Base-by-base conservation (phyloP, 202 grass and related monocot genomes). In the Elaeis oleifera region DNA sequence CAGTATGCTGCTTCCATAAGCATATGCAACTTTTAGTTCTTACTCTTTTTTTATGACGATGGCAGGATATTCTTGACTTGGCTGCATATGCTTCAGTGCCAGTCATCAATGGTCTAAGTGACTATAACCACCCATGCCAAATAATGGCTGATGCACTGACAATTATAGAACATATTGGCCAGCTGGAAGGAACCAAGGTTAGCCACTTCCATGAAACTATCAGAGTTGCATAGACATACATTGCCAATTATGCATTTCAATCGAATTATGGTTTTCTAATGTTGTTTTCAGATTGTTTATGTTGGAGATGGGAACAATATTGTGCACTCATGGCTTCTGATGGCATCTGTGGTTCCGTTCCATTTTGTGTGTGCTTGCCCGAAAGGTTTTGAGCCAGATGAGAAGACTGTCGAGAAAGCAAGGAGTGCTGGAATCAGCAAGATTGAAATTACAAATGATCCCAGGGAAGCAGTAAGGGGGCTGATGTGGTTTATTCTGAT, bases 131-230 rank as follows among this genome's bases (percentile, higher is more conserved):
- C 75, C 94, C 94, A 53, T 99, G 94, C 55, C 94, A 99, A 66
- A 99, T 99, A 83, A 99, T 99, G 94, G 94, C 94, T 6, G 94
- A 99, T 84, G 94, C 94, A 20, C 88, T 99, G 44, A 94, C 88
- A 62, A 99, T 94, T 76, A 51, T 89, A 59, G 94, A 99, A 71
- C 82, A 99, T 57, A 80, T 94, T 73, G 88, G 88, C 24, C 80
- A 50, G 48, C 57, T 99, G 48, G 94, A 94, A 76, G 83, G 87
- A 61, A 89, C 85, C 16, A 99, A 99, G 94, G 94, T 94, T 49
- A 54, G 49, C 76, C 32, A 56, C 8, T 7, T 1, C 5, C 3
- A 20, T 23, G 55, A n/a, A 53, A 18, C 8, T 23, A 56, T 22
- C 21, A 44, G 36, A 44, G 36, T 44, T 14, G 36, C 11, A 44